Evolutionary conservation across 2,329 filamentous ascomycete species (phyloP).

Genomic region (Emergomyces pasteurianus): DNA sequence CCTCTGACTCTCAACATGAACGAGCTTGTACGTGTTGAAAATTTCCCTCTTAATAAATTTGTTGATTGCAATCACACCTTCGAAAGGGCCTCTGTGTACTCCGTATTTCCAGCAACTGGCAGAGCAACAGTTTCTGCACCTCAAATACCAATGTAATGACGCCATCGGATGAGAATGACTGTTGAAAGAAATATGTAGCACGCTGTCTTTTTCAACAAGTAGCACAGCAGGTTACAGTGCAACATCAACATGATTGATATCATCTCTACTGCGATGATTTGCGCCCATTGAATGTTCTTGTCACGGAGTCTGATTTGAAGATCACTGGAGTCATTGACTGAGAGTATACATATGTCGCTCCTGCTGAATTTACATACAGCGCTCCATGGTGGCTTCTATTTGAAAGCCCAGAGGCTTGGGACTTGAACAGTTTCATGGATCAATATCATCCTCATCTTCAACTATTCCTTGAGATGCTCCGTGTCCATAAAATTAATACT

Average conservation of each 20-base stretch:
- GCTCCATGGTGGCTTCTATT: conserved; percentile 18
- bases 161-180: conserved; percentile 28
- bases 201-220: conserved; percentile 31
- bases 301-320: conserved; percentile 11
- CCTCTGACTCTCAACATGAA: conserved; percentile 12
- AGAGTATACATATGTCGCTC: conserved; percentile 18
- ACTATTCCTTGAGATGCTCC: conserved; percentile 16
- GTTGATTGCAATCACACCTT: conserved; percentile 1
- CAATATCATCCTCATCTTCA: conserved; percentile 15
- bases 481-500: conserved; percentile 14
- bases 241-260: conserved; percentile 12
- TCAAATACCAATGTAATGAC: conserved; percentile 33
- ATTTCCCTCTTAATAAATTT: conserved; percentile 5
- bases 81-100: conserved; percentile 2
- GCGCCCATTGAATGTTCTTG: conserved; percentile 21
- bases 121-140: conserved; percentile 13
- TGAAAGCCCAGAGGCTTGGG: conserved; percentile 11
- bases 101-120: conserved; percentile 4
- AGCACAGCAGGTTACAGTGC: conserved; percentile 9
- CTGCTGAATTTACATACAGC: conserved; percentile 13
- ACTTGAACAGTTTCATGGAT: conserved; percentile 15
- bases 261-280: conserved; percentile 27
- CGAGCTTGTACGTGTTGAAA: conserved; percentile 7
- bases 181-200: conserved; percentile 32
- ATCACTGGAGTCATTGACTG: conserved; percentile 18